phyloP scores from a whole-genome alignment of 495 filamentous ascomycete species.

The Corynascus novoguineensis region DNA sequence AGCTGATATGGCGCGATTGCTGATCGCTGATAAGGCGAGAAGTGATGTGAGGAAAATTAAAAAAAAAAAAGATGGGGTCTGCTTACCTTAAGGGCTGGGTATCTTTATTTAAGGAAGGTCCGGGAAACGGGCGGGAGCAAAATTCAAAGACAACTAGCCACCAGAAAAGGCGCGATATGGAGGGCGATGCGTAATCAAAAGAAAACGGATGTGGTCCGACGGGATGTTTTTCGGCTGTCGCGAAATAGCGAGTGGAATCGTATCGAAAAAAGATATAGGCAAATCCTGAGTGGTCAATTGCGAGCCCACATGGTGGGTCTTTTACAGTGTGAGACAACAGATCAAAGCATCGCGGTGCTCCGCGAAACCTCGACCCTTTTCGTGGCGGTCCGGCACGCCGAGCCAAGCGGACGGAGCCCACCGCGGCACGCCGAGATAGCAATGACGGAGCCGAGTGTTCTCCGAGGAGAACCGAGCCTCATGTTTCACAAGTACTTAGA shows the following conservation, averaged over 20 bases:
- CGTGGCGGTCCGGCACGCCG: not conserved
- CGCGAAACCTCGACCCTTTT: not conserved
- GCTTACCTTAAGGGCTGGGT: conserved; percentile 26
- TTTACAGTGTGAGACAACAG: conserved; percentile 6
- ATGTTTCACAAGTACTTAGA: not conserved
- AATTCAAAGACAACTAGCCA: conserved; percentile 13
- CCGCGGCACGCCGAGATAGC: not conserved
- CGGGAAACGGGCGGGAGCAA: conserved; percentile 11
- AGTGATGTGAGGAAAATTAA: not conserved
- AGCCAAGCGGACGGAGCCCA: not conserved
- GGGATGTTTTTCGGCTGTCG: conserved; percentile 13
- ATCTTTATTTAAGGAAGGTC: conserved; percentile 11
- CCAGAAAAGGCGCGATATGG: conserved; percentile 6
- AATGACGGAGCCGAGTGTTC: conserved; percentile 11
- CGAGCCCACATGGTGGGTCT: conserved; percentile 11
- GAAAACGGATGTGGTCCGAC: not conserved
- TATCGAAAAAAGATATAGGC: conserved; percentile 16
- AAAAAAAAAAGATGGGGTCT: conserved; percentile 30
- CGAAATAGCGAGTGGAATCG: conserved; percentile 12
- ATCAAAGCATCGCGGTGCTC: not conserved
- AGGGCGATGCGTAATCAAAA: conserved; percentile 16
- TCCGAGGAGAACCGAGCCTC: conserved; percentile 10
- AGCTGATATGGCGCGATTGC: not conserved
- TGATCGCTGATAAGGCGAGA: not conserved
- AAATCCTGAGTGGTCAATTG: conserved; percentile 14